phyloP scores from a whole-genome alignment of 805 yeast species.

The Metschnikowia koreensis region DNA sequence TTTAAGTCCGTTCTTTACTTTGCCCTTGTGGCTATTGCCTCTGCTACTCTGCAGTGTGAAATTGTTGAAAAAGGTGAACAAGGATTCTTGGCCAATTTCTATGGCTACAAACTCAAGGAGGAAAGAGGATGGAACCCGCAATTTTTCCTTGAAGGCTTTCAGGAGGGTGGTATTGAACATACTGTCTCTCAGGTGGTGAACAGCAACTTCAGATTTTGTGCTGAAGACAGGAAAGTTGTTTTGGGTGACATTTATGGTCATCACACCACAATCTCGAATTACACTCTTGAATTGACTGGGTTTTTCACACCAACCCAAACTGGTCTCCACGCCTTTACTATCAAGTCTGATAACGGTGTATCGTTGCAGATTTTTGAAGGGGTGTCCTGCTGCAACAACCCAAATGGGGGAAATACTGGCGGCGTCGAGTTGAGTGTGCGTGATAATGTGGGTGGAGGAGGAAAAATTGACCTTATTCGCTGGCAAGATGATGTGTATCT shows the following conservation, averaged over 20 bases:
- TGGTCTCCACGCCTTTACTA: constrained; percentile 10
- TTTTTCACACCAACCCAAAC: constrained; percentile 7
- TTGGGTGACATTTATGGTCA: constrained; percentile 8
- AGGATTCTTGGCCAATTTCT: constrained; percentile 6
- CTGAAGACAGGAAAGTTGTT: not conserved
- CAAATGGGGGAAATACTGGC: constrained; percentile 3
- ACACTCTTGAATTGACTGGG: constrained; percentile 11
- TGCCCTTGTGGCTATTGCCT: not conserved
- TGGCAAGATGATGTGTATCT: constrained; percentile 2
- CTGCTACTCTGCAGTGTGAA: not conserved
- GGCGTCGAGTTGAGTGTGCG: constrained; percentile 1
- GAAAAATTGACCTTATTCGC: not conserved
- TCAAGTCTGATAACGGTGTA: constrained; percentile 15
- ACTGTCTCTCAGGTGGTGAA: not conserved
- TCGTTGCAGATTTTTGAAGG: constrained; percentile 11
- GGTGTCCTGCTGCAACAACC: constrained; percentile 12
- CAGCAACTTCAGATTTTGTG: not conserved
- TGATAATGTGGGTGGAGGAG: constrained; percentile 9
- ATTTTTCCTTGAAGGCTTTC: not conserved
- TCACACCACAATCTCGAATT: constrained; percentile 1
- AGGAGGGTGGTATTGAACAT: not conserved
- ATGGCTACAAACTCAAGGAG: not conserved
- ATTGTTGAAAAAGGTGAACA: not conserved
- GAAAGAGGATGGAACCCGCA: constrained; percentile 1
- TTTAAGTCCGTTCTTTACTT: not conserved